phyloP scores from a whole-genome alignment of 148 eudicot species.

The Rhododendron simsii region DNA sequence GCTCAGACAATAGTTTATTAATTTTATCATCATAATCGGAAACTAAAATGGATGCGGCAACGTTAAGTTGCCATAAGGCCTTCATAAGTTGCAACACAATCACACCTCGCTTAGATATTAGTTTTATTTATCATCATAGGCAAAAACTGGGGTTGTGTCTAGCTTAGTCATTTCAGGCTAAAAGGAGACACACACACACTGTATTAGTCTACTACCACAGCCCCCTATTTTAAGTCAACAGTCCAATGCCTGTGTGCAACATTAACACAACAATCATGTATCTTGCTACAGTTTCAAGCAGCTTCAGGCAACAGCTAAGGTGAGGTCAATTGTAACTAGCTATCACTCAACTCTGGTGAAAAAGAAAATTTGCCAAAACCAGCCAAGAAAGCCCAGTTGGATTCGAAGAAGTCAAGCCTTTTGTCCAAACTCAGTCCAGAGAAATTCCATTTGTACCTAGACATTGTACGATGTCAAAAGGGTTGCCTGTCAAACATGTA shows the following conservation, averaged over 20 bases:
- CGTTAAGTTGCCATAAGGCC: too few species aligned
- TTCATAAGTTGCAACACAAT: too few species aligned
- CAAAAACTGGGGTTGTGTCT: too few species aligned
- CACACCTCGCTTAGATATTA: too few species aligned
- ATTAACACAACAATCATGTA: background rate
- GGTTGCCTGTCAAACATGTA: too few species aligned
- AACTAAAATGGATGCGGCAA: too few species aligned
- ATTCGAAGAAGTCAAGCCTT: constrained; percentile 93
- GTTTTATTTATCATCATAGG: too few species aligned
- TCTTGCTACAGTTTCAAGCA: background rate
- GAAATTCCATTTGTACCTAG: constrained; percentile 96
- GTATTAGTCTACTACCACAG: background rate
- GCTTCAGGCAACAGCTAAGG: background rate
- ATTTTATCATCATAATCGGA: too few species aligned
- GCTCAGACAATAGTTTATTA: too few species aligned
- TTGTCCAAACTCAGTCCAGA: constrained; percentile 76
- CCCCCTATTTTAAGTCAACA: background rate
- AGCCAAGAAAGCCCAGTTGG: constrained; percentile 97
- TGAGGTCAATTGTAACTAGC: background rate
- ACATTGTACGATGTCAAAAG: background rate
- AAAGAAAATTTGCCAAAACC: constrained; percentile 72
- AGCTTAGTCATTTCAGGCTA: too few species aligned
- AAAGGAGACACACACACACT: too few species aligned
- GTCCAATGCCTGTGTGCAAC: background rate
- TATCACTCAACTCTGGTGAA: background rate